These are phyloP conservation scores for Leptodermis oblonga DNA, from an alignment of 257 asterid species.

Conservation along the genomic window DNA sequence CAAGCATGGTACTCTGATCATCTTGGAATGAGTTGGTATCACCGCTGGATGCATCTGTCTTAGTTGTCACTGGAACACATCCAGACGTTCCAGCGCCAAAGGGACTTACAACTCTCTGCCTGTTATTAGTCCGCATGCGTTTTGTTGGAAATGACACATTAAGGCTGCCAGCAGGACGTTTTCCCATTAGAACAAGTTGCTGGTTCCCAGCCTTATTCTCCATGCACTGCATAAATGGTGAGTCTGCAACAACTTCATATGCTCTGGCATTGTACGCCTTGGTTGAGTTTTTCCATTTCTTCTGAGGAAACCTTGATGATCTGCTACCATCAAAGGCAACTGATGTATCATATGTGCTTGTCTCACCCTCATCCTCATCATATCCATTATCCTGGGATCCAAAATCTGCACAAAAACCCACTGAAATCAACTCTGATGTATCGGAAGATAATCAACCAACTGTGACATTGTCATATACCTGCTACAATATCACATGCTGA, in stretches of 20 bases:
- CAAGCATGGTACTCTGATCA: conserved; percentile 73
- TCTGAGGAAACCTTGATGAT: conserved; percentile 56
- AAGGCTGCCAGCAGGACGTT: conserved; percentile 69
- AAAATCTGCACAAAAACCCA: conserved; percentile 36
- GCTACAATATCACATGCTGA: conserved; percentile 62
- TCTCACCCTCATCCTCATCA: conserved; percentile 81
- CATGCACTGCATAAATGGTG: conserved; percentile 43
- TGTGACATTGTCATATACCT: conserved; percentile 44
- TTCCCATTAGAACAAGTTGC: conserved; percentile 50
- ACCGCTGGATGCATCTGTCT: conserved; percentile 90
- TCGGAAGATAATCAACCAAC: conserved; percentile 19
- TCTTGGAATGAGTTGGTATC: conserved; percentile 94
- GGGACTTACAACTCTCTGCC: conserved; percentile 74
- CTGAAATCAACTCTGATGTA: conserved; percentile 15
- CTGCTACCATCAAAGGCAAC: conserved; percentile 49
- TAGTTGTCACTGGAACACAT: conserved; percentile 59
- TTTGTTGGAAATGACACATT: conserved; percentile 86
- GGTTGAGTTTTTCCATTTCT: conserved; percentile 51
- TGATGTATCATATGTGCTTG: conserved; percentile 52
- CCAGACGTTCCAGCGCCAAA: conserved; percentile 73
- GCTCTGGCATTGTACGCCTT: conserved; percentile 55
- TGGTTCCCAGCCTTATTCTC: conserved; percentile 52
- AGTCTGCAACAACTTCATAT: conserved; percentile 50
- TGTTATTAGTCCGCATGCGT: conserved; percentile 81
- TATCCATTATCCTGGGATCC: conserved; percentile 54